Conservation (phyloP, 495 filamentous ascomycete species). For the Xylona heveae region DNA sequence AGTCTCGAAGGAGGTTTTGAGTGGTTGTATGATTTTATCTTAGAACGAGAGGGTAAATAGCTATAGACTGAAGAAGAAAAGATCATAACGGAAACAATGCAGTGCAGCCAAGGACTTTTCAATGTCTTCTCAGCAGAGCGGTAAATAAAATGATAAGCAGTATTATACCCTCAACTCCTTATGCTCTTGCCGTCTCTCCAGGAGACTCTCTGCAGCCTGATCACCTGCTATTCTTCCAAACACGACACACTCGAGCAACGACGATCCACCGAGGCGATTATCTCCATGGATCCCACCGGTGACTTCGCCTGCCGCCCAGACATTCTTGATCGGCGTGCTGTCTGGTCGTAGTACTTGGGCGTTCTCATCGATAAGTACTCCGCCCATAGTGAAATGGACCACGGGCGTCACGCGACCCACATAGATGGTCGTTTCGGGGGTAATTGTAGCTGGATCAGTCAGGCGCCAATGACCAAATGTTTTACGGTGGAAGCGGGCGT, state of each 20-base stretch:
- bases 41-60: too few species aligned
- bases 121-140: too few species aligned
- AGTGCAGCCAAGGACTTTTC: too few species aligned
- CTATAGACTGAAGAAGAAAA: too few species aligned
- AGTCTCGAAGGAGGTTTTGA: too few species aligned
- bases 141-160: too few species aligned
- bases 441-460: conserved; percentile 15
- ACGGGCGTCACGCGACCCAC: conserved; percentile 36
- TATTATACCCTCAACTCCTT: too few species aligned
- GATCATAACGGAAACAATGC: too few species aligned
- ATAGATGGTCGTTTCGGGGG: conserved; percentile 26
- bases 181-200: too few species aligned
- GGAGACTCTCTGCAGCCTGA: conserved; percentile 21
- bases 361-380: conserved; percentile 23
- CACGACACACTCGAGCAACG: conserved; percentile 33
- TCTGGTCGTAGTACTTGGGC: conserved; percentile 20
- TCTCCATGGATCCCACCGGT: conserved; percentile 33
- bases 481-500: conserved; percentile 21
- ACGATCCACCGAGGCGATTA: conserved; percentile 29
- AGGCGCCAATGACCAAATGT: conserved; percentile 34
- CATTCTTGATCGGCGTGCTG: conserved; percentile 17
- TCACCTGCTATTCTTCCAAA: conserved; percentile 34
- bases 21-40: too few species aligned
- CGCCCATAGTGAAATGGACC: conserved; percentile 38
- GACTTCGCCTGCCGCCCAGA: conserved; percentile 33